Evolutionary conservation across 129 eudicot genomes (phyloP).

Genomic region (Kitagawia praeruptora): DNA sequence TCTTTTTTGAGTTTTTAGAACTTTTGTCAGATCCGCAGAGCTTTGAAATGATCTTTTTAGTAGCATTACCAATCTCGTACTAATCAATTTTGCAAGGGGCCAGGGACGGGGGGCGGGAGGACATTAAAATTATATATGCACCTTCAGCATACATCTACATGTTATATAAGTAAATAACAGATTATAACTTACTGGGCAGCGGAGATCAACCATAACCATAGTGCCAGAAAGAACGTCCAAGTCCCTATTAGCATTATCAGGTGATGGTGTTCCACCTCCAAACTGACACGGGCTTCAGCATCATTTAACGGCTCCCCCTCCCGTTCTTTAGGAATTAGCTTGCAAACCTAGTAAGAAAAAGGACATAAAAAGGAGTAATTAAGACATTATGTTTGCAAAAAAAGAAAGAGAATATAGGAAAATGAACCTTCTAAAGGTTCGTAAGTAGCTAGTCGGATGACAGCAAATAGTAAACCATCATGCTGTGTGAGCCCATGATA

Average conservation of each 20-base stretch:
- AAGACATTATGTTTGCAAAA: neutral
- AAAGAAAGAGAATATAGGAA: neutral
- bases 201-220: conserved; percentile 55
- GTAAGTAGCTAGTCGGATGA: neutral
- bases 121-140: too few species aligned
- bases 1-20: too few species aligned
- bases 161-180: neutral
- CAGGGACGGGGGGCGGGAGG: too few species aligned
- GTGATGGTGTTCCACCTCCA: conserved; percentile 71
- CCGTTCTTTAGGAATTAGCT: conserved; percentile 57
- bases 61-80: neutral
- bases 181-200: conserved; percentile 69
- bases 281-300: conserved; percentile 76
- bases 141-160: too few species aligned
- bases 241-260: conserved; percentile 84
- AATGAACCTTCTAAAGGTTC: neutral
- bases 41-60: too few species aligned
- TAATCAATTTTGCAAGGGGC: neutral
- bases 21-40: too few species aligned
- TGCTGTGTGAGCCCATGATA: too few species aligned
- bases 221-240: conserved; percentile 59
- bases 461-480: neutral
- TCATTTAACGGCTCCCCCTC: conserved; percentile 80
- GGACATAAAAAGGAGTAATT: neutral
- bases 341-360: conserved; percentile 41